phyloP scores from a whole-genome alignment of 176 grass and related monocot species.

The Melocanna baccifera region DNA sequence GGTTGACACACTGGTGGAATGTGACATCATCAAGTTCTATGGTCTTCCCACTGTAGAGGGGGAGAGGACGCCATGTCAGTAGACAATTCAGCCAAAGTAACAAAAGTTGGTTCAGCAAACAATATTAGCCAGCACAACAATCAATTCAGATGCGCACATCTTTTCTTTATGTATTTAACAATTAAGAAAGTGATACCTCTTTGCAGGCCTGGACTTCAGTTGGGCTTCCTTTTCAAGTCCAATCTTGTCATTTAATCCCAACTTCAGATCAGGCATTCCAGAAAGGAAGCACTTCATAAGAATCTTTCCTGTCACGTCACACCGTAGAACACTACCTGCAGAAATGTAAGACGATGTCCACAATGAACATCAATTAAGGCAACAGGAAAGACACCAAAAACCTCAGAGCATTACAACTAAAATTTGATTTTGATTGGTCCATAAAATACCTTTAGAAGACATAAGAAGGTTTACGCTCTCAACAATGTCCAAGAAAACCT shows the following conservation, averaged over 20 bases:
- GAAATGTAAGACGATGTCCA: conserved; percentile 20
- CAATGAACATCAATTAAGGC: conserved; percentile 8
- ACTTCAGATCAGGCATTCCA: conserved; percentile 98
- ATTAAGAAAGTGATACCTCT: conserved; percentile 51
- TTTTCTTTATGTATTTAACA: conserved; percentile 17
- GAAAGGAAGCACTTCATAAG: conserved; percentile 99
- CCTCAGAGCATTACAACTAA: not conserved
- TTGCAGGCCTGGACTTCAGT: conserved; percentile 89
- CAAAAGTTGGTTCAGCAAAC: not conserved
- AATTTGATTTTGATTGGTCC: not conserved
- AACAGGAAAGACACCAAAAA: conserved; percentile 10
- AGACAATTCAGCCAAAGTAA: conserved; percentile 1
- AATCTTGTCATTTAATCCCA: conserved; percentile 98
- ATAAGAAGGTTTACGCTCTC: conserved; percentile 99
- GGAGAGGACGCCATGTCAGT: conserved; percentile 1
- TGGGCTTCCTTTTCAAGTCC: conserved; percentile 98
- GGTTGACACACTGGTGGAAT: conserved; percentile 98
- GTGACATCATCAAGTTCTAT: conserved; percentile 99
- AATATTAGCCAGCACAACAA: conserved; percentile 31
- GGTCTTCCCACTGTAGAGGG: conserved; percentile 77
- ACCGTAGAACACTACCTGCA: conserved; percentile 92
- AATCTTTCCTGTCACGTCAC: conserved; percentile 97
- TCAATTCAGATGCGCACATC: not conserved
- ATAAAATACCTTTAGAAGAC: conserved; percentile 92
- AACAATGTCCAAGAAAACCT: conserved; percentile 99